Percentiles rank a stretch among this genome's conserved stretches.
Conservation (phyloP, 2,329 filamentous ascomycete genomes). For the Arthroderma sp. region DNA sequence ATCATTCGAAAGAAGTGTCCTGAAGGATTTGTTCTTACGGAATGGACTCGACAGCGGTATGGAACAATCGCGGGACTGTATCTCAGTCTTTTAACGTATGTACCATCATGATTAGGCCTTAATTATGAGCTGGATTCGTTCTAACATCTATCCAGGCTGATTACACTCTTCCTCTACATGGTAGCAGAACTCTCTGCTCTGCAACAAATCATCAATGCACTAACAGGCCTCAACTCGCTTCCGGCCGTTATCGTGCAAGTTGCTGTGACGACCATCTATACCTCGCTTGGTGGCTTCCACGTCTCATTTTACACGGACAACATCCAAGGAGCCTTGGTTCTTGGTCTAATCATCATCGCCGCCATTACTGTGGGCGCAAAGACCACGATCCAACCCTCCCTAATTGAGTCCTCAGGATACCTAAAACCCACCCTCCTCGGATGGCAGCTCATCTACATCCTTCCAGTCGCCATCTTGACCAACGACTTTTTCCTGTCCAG, state of each 20-base stretch:
- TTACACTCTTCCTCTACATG: constrained; percentile 80
- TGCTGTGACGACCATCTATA: constrained; percentile 68
- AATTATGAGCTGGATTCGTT: not conserved
- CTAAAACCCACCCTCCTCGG: constrained; percentile 58
- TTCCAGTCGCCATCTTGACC: constrained; percentile 66
- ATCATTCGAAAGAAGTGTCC: constrained; percentile 69
- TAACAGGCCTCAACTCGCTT: constrained; percentile 62
- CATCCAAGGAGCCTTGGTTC: constrained; percentile 65
- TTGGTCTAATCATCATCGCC: constrained; percentile 60
- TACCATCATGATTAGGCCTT: not conserved
- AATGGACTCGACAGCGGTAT: constrained; percentile 72
- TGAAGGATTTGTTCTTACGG: constrained; percentile 70
- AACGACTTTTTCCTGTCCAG: constrained; percentile 79
- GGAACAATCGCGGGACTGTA: constrained; percentile 56
- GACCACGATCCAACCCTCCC: constrained; percentile 54
- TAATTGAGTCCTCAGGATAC: constrained; percentile 56
- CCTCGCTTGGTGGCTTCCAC: constrained; percentile 67
- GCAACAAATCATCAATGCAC: constrained; percentile 60
- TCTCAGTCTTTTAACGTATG: constrained; percentile 57
- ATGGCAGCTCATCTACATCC: constrained; percentile 76
- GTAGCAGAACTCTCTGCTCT: constrained; percentile 69
- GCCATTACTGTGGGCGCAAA: constrained; percentile 65
- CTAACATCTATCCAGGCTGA: constrained; percentile 35
- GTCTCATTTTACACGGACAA: constrained; percentile 78
- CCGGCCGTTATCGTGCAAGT: constrained; percentile 68